A percentile compares a stretch with the other conserved stretches of the same genome.
Evolutionary conservation across 2,329 filamentous ascomycete genomes (phyloP).

Genomic region (Cordyceps javanica): DNA sequence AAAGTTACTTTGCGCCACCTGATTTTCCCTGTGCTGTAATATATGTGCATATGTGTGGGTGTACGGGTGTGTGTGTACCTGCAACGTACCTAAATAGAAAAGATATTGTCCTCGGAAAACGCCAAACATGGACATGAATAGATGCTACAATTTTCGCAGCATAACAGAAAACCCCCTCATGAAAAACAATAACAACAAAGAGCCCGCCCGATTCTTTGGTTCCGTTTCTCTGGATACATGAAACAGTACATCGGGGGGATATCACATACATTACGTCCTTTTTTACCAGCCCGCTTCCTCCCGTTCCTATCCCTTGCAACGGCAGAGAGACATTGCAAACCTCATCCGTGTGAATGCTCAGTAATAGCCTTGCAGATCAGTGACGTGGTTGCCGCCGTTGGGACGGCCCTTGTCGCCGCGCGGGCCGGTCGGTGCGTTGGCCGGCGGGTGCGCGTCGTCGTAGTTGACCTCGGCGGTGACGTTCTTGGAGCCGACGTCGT

Average conservation of each 20-base stretch:
- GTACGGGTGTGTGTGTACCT: too few relatives aligned
- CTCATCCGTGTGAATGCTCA: constrained; percentile 16
- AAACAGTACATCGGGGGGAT: background rate
- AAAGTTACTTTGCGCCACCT: too few relatives aligned
- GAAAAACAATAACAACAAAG: too few relatives aligned
- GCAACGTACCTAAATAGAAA: too few relatives aligned
- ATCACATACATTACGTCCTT: background rate
- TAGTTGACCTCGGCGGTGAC: constrained; percentile 43
- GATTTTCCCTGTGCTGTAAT: too few relatives aligned
- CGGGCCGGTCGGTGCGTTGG: constrained; percentile 19
- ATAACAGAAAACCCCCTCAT: too few relatives aligned
- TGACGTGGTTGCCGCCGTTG: constrained; percentile 16
- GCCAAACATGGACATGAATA: too few relatives aligned
- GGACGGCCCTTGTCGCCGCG: constrained; percentile 9
- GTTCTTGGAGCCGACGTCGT: constrained; percentile 52
- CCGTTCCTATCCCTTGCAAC: background rate
- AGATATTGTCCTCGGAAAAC: too few relatives aligned
- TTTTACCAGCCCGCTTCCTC: background rate
- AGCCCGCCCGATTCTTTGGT: too few relatives aligned
- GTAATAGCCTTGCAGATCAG: constrained; percentile 37
- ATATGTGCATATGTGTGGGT: too few relatives aligned
- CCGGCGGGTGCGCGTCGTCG: constrained; percentile 34
- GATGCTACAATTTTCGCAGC: too few relatives aligned
- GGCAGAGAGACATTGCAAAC: background rate
- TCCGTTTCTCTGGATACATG: background rate